These are phyloP conservation scores for Prunus padus DNA, from an alignment of 306 rosid species.

Conservation along the genomic window DNA sequence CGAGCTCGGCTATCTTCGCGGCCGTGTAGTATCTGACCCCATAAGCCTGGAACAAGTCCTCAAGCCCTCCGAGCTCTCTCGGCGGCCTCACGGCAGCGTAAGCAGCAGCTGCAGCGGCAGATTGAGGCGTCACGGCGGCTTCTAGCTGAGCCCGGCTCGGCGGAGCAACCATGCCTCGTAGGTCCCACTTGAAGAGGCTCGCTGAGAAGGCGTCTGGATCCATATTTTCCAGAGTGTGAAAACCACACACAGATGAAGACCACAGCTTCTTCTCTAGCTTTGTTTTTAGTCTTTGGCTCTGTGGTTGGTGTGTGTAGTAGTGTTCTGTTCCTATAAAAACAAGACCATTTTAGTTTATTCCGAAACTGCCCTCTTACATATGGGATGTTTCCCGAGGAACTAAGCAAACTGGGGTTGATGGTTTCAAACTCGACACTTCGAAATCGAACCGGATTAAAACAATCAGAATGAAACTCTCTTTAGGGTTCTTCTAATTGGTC, in stretches of 20 bases:
- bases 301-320: constrained; percentile 31
- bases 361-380: constrained; percentile 44
- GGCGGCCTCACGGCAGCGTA: constrained; percentile 12
- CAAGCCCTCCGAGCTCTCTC: constrained; percentile 65
- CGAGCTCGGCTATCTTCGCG: constrained; percentile 85
- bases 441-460: not conserved
- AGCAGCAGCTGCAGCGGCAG: not conserved
- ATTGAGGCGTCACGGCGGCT: constrained; percentile 21
- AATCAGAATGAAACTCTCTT: not conserved
- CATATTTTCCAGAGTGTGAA: constrained; percentile 31
- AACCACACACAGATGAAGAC: not conserved
- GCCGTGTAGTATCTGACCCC: constrained; percentile 85
- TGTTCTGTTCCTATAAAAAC: constrained; percentile 18
- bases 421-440: not conserved
- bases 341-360: not conserved
- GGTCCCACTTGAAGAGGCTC: constrained; percentile 85
- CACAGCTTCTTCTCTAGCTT: too few relatives aligned
- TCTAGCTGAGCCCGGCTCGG: constrained; percentile 36
- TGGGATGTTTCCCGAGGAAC: constrained; percentile 10
- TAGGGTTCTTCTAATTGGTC: not conserved
- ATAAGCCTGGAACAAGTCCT: constrained; percentile 78
- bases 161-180: constrained; percentile 47
- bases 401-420: not conserved
- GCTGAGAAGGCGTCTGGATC: constrained; percentile 83
- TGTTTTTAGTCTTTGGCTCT: constrained; percentile 13